Base-by-base conservation (phyloP, 768 basidiomycete genomes). In the Suillus decipiens region DNA sequence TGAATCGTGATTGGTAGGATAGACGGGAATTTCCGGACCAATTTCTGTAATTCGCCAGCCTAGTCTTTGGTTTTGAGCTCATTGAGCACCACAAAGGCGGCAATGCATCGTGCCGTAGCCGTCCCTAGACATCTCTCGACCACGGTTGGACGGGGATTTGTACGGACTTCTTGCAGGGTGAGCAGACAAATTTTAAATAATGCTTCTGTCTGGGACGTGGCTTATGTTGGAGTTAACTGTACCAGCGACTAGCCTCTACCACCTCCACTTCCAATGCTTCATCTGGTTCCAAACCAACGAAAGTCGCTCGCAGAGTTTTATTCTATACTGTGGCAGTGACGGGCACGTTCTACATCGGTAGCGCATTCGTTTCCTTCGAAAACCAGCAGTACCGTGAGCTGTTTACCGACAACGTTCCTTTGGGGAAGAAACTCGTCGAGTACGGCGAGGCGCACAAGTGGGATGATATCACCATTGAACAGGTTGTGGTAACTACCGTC, bases 351-450 rank as follows among this genome's bases (percentile, higher is more conserved):
- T 96, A 95, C 81, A 78, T 88, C 63, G 86, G 89, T 58, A 93
- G 93, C 75, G 85, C 89, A 10, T 90, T 92, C 75, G 78, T 87
- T 63, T 86, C 93, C 24, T 89, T 90, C 79, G 84, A 89, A 69
- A 88, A 85, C 75, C 89, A 88, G 67, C 74, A 80, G 2, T 97
- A 96, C 80, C 88, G 91, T 72, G 90, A 96, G 67, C 82, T 96
- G 73, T 97, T 97, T 81, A 82, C 87, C 61, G 85, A 89, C 68
- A 81, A 84, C 48, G 86, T 95, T 60, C 96, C 96, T 2, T 81
- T 92, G 43, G 95, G 88, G 34, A 84, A 89, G 65, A 72, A 84
- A 19, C 81, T 96, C 75, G 80, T 96, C 45, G 89, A 95, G 63
- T 94, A 87, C 70, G 91, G 90, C 11, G 93, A 97, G 70, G 80